Evolutionary conservation across 2,329 filamentous ascomycete species (phyloP).

Genomic region (Trichoderma harzianum): DNA sequence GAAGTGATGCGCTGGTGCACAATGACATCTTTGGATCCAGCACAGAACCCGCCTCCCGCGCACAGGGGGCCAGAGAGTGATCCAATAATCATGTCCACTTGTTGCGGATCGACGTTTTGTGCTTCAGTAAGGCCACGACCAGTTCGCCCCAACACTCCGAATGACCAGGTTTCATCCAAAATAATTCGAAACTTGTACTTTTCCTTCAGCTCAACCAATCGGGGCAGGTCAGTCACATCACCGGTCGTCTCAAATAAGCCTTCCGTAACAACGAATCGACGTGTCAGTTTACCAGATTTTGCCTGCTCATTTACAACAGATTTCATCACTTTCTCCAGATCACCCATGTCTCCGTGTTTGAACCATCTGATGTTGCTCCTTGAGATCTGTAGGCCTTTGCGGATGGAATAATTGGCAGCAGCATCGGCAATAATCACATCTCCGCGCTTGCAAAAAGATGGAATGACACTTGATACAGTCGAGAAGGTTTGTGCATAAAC

Average conservation of each 20-base stretch:
- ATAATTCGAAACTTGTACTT: constrained; percentile 98
- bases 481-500: constrained; percentile 96
- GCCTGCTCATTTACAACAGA: constrained; percentile 85
- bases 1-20: constrained; percentile 95
- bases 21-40: constrained; percentile 84
- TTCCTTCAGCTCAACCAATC: constrained; percentile 87
- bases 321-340: constrained; percentile 80
- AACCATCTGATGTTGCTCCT: constrained; percentile 91
- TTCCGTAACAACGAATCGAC: constrained; percentile 94
- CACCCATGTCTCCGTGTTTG: constrained; percentile 93
- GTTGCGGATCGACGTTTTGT: constrained; percentile 88
- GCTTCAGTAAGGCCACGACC: constrained; percentile 92
- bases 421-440: constrained; percentile 96
- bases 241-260: constrained; percentile 89
- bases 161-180: constrained; percentile 96
- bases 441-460: constrained; percentile 92
- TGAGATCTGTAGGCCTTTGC: constrained; percentile 90
- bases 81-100: constrained; percentile 96
- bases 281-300: constrained; percentile 78
- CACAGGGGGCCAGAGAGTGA: constrained; percentile 87
- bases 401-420: constrained; percentile 88
- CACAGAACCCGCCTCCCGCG: constrained; percentile 93
- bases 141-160: constrained; percentile 87
- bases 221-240: constrained; percentile 79
- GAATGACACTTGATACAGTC: constrained; percentile 95